A percentile compares a stretch with the other conserved stretches of the same genome.
These are phyloP conservation scores for Remersonia thermophila DNA, from an alignment of 2,329 filamentous ascomycete genomes.

Conservation along the genomic window DNA sequence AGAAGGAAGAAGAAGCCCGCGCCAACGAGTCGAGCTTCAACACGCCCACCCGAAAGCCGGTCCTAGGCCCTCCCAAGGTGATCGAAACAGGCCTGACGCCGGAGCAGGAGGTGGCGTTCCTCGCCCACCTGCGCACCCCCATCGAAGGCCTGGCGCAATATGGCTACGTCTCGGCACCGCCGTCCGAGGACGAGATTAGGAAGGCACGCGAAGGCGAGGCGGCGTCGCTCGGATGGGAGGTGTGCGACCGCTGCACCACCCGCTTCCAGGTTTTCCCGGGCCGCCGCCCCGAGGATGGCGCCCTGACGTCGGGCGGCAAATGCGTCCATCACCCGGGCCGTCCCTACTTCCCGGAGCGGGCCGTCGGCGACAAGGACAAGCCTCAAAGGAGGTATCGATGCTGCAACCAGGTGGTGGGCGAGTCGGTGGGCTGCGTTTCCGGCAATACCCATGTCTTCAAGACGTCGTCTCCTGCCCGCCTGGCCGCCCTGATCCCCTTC, in stretches of 20 bases:
- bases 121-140: slow-evolving; percentile 48
- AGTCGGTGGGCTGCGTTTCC: slow-evolving; percentile 61
- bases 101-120: slow-evolving; percentile 54
- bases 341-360: slow-evolving; percentile 44
- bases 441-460: slow-evolving; percentile 77
- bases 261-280: slow-evolving; percentile 91
- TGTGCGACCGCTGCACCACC: slow-evolving; percentile 73
- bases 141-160: slow-evolving; percentile 50
- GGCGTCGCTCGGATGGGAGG: slow-evolving; percentile 65
- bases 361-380: slow-evolving; percentile 43
- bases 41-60: slow-evolving; percentile 23
- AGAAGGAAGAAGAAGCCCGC: slow-evolving; percentile 16
- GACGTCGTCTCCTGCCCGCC: slow-evolving; percentile 57
- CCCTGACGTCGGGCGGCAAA: slow-evolving; percentile 61
- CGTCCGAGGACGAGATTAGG: slow-evolving; percentile 53
- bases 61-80: slow-evolving; percentile 29
- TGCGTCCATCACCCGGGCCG: slow-evolving; percentile 77
- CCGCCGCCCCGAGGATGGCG: slow-evolving; percentile 61
- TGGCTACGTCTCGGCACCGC: slow-evolving; percentile 64
- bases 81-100: slow-evolving; percentile 59
- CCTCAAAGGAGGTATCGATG: slow-evolving; percentile 59
- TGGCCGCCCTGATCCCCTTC: slow-evolving; percentile 72
- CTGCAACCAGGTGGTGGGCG: slow-evolving; percentile 63
- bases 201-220: slow-evolving; percentile 53
- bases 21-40: not conserved